phyloP scores from a whole-genome alignment of 345 rosid genomes.

The Citrus maxima region DNA sequence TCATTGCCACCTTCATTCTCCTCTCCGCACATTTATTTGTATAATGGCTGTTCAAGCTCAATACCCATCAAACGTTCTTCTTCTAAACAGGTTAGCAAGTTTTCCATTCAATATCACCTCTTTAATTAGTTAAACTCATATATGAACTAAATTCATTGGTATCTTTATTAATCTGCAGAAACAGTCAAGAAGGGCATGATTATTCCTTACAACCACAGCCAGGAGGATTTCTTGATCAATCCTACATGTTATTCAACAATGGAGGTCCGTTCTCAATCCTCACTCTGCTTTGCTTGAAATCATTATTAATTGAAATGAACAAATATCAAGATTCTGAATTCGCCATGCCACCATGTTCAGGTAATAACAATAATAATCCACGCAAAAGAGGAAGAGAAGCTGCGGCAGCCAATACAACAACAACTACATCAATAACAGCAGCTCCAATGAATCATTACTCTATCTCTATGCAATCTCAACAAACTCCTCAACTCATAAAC shows the following conservation, averaged over 20 bases:
- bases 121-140: too few relatives aligned
- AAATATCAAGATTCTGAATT: neutral
- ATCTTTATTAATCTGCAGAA: conserved; percentile 34
- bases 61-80: conserved; percentile 74
- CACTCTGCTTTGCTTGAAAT: neutral
- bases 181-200: conserved; percentile 64
- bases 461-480: conserved; percentile 44
- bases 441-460: conserved; percentile 30
- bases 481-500: conserved; percentile 49
- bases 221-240: conserved; percentile 51
- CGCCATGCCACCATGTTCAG: neutral
- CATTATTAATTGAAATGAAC: neutral
- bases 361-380: conserved; percentile 24
- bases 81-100: conserved; percentile 60
- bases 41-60: conserved; percentile 91
- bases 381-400: conserved; percentile 69
- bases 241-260: conserved; percentile 44
- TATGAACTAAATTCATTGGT: too few relatives aligned
- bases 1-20: neutral
- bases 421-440: neutral
- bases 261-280: conserved; percentile 25
- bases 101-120: neutral
- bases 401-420: conserved; percentile 9
- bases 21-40: conserved; percentile 12
- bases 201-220: conserved; percentile 52